Conservation (phyloP, 2,329 filamentous ascomycete species). For the Pseudovirgaria hyperparasitica region DNA sequence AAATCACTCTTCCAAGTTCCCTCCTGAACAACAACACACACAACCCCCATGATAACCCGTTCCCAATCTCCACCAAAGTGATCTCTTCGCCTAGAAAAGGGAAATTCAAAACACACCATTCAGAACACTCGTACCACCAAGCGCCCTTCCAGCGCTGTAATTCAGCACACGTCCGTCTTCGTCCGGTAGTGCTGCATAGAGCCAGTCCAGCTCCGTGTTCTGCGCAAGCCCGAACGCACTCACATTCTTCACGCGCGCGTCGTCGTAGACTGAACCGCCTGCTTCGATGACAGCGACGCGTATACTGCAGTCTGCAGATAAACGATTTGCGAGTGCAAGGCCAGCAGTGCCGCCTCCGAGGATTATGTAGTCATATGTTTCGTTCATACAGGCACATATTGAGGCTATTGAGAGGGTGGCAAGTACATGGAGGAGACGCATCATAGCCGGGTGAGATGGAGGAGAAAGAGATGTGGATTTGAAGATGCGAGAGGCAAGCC, state of each 20-base stretch:
- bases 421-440: no score
- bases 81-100: conserved; percentile 1
- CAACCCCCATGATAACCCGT: neutral
- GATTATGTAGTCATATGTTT: no score
- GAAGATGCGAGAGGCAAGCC: no score
- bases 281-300: no score
- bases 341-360: no score
- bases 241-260: conserved; percentile 17
- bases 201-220: conserved; percentile 26
- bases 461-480: no score
- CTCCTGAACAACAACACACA: neutral
- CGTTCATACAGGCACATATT: no score
- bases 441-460: no score
- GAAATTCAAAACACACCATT: conserved; percentile 26
- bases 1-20: neutral
- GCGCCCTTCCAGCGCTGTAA: conserved; percentile 25
- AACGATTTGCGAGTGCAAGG: no score
- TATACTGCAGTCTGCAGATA: no score
- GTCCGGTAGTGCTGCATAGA: conserved; percentile 22
- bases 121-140: conserved; percentile 31
- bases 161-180: conserved; percentile 5
- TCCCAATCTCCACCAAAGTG: conserved; percentile 1
- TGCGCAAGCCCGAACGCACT: conserved; percentile 13
- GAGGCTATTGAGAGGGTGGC: no score
- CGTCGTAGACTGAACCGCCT: conserved; percentile 13